Evolutionary conservation across 257 asterid species (phyloP), one percentile per base, ranked within the genome.

Genomic region (Solanum chilense): DNA sequence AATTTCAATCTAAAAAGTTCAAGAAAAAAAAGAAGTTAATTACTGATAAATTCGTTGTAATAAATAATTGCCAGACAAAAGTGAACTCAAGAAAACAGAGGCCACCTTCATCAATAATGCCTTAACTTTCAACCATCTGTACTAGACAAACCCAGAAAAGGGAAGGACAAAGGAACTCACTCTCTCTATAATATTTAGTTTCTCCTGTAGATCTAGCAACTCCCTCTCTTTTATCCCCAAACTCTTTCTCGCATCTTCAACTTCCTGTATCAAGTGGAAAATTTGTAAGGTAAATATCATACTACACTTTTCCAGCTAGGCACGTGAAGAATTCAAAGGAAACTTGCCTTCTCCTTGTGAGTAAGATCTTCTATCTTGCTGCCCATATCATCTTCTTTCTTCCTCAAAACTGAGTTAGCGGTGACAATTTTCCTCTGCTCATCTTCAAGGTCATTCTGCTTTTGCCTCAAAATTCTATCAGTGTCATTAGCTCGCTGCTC

Each of bases 401-500:
- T 90, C 90, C 90, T 97, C 92, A 96, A 89, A 82, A 92, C 82
- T 75, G 92, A 91, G 85, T 92, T 93, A 25, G 92, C 88, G n/a
- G 82, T 81, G 89, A 93, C 98, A 89, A 96, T 91, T 83, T 92
- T 96, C 93, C 89, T 95, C 89, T 91, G 91, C 21, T 91, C 75
- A 88, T 93, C 97, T 88, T 93, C 95, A 92, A 96, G 93, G 64
- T 97, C 97, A 88, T 87, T 88, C 88, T 95, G 96, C 86, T 94
- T 97, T 69, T 93, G 93, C 89, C 92, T 93, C 92, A 93, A 88
- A 52, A 91, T 78, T 78, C 86, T 95, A 91, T 97, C 99, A 90
- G 90, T 92, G 82, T 93, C 98, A 85, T 96, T 97, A 37, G 98
- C 97, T 88, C 93, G 93, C 89, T 94, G 96, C 92, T 97, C 99